Evolutionary conservation across 495 filamentous ascomycete genomes (phyloP).

Genomic region (Entonaema liquescens): DNA sequence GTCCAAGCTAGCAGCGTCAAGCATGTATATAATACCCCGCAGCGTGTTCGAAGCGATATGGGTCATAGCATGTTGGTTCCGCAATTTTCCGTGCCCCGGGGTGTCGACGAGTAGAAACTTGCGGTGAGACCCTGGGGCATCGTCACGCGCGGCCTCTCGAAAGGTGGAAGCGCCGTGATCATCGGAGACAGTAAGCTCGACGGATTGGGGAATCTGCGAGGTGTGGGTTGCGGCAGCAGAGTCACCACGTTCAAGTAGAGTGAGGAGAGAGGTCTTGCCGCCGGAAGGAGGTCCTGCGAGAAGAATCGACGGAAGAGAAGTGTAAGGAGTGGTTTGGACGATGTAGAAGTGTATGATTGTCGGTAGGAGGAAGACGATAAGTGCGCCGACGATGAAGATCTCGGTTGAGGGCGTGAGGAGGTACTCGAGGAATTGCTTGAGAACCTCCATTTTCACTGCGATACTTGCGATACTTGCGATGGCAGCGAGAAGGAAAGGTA

Average conservation of each 20-base stretch:
- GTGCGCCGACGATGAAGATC: conserved; percentile 68
- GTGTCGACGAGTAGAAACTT: conserved; percentile 86
- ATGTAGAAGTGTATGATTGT: conserved; percentile 80
- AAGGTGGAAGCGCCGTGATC: conserved; percentile 67
- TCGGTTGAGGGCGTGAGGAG: conserved; percentile 61
- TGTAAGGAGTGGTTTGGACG: conserved; percentile 69
- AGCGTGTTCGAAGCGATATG: conserved; percentile 59
- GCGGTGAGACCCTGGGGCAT: conserved; percentile 59
- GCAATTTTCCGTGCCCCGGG: conserved; percentile 93
- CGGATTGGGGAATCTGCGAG: conserved; percentile 76
- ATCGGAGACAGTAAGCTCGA: conserved; percentile 76
- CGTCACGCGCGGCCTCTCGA: conserved; percentile 60
- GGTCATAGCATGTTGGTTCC: conserved; percentile 62
- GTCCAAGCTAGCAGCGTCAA: conserved; percentile 80
- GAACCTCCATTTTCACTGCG: conserved; percentile 26
- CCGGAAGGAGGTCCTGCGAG: conserved; percentile 83
- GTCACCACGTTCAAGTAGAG: conserved; percentile 64
- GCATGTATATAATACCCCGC: conserved; percentile 73
- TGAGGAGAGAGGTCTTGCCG: conserved; percentile 89
- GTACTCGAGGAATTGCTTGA: conserved; percentile 52
- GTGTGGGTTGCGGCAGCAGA: conserved; percentile 72
- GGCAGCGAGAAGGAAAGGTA: neutral
- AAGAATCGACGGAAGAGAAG: conserved; percentile 79
- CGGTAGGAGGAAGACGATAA: conserved; percentile 77
- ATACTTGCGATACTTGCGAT: conserved; percentile 5